These are phyloP conservation scores for Purpureocillium lavendulum DNA, from an alignment of 2,329 filamentous ascomycete genomes.

Conservation along the genomic window DNA sequence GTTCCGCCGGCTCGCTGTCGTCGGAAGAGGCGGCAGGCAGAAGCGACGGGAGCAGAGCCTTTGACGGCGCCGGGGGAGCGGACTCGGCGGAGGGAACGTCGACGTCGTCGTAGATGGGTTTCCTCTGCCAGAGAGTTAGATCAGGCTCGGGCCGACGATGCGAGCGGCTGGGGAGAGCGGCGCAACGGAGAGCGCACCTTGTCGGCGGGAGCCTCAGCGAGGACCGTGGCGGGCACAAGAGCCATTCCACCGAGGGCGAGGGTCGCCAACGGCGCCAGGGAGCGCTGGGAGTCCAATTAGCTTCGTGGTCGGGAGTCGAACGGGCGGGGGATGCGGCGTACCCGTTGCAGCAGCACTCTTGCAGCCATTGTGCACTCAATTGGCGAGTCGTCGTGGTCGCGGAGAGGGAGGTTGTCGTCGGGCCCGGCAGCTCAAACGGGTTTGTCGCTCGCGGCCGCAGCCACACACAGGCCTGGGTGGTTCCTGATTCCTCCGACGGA, in stretches of 20 bases:
- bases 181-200: slow-evolving; percentile 17
- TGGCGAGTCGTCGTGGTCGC: slow-evolving; percentile 21
- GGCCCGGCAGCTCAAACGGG: slow-evolving; percentile 1
- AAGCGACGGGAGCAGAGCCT: slow-evolving; percentile 17
- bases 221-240: slow-evolving; percentile 36
- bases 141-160: too few species aligned
- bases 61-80: neutral
- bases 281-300: slow-evolving; percentile 34
- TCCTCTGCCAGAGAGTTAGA: slow-evolving; percentile 29
- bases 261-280: slow-evolving; percentile 44
- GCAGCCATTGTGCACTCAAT: slow-evolving; percentile 47
- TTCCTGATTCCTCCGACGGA: slow-evolving; percentile 6
- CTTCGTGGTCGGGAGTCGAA: slow-evolving; percentile 10
- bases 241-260: slow-evolving; percentile 39
- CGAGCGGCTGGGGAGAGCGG: too few species aligned
- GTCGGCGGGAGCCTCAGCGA: slow-evolving; percentile 40
- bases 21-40: slow-evolving; percentile 22
- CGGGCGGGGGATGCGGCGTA: slow-evolving; percentile 20
- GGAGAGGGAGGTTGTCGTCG: slow-evolving; percentile 15
- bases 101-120: slow-evolving; percentile 75
- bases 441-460: slow-evolving; percentile 3
- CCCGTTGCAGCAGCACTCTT: slow-evolving; percentile 50
- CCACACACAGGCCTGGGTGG: slow-evolving; percentile 2
- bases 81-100: slow-evolving; percentile 29
- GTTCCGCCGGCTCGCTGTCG: slow-evolving; percentile 12